Evolutionary conservation across 2,329 filamentous ascomycete genomes (phyloP).

Genomic region (Fusarium multiceps): DNA sequence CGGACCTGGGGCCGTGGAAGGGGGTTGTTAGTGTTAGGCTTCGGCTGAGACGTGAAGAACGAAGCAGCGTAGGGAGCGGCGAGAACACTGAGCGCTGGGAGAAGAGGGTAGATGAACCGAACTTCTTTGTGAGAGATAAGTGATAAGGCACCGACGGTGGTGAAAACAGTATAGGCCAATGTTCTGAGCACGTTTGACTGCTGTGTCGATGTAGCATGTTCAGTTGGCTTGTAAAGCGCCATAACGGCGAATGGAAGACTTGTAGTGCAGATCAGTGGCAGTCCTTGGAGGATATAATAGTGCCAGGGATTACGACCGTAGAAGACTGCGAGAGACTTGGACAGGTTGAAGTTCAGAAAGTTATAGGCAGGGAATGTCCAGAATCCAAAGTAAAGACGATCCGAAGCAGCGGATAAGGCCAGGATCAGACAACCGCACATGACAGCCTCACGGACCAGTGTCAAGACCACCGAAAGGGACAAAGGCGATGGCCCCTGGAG

Average conservation of each 20-base stretch:
- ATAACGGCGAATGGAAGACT: constrained; percentile 79
- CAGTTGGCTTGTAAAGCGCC: constrained; percentile 67
- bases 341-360: constrained; percentile 91
- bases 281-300: constrained; percentile 91
- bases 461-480: constrained; percentile 56
- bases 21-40: constrained; percentile 45
- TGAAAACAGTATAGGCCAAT: constrained; percentile 67
- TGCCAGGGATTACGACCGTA: constrained; percentile 92
- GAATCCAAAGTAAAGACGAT: constrained; percentile 81
- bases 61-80: constrained; percentile 73
- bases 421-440: constrained; percentile 73
- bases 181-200: constrained; percentile 52
- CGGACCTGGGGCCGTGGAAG: constrained; percentile 53
- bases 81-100: constrained; percentile 86
- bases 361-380: constrained; percentile 91
- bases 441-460: constrained; percentile 71
- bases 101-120: constrained; percentile 92
- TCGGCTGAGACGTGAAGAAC: constrained; percentile 67
- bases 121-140: constrained; percentile 95
- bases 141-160: constrained; percentile 74
- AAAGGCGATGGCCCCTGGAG: constrained; percentile 55
- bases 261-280: constrained; percentile 87
- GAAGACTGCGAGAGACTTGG: constrained; percentile 87
- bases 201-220: constrained; percentile 48
- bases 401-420: constrained; percentile 71